These are phyloP conservation scores for Corniculantispora saksenae DNA, from an alignment of 2,329 filamentous ascomycete genomes.

Conservation along the genomic window DNA sequence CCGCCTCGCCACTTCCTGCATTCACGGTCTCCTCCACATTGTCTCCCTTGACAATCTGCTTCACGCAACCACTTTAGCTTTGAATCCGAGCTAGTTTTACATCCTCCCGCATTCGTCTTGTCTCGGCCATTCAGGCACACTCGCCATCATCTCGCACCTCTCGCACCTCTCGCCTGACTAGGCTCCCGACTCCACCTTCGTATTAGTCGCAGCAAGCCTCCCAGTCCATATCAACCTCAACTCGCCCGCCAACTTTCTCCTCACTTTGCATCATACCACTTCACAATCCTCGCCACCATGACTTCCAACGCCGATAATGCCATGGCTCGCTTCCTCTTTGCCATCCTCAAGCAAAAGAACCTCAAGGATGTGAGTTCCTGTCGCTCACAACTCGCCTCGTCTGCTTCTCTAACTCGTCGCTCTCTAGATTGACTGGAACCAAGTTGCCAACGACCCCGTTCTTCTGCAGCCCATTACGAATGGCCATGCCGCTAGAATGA, in stretches of 20 bases:
- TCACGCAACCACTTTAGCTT: constrained; percentile 1
- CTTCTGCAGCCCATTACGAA: constrained; percentile 57
- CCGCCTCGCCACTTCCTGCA: constrained; percentile 3
- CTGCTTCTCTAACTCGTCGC: neutral
- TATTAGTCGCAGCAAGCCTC: neutral
- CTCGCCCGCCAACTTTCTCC: constrained; percentile 1
- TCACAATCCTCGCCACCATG: constrained; percentile 37
- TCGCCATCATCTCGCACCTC: no score
- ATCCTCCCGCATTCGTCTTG: neutral
- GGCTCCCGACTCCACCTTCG: neutral
- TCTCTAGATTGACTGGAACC: constrained; percentile 59
- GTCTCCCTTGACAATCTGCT: neutral
- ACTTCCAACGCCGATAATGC: constrained; percentile 56
- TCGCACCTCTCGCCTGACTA: constrained; percentile 1
- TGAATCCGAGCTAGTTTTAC: constrained; percentile 8
- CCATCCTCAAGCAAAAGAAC: constrained; percentile 60
- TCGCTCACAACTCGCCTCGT: neutral
- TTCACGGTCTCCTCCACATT: constrained; percentile 15
- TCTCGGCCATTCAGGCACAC: constrained; percentile 10
- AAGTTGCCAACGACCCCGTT: constrained; percentile 56
- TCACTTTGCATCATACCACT: neutral
- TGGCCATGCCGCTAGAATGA: constrained; percentile 62
- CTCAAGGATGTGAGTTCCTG: constrained; percentile 58
- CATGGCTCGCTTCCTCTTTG: constrained; percentile 60
- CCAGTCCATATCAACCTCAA: constrained; percentile 12